Base-by-base conservation (phyloP, 345 rosid genomes). In the Melaleuca quinquenervia region DNA sequence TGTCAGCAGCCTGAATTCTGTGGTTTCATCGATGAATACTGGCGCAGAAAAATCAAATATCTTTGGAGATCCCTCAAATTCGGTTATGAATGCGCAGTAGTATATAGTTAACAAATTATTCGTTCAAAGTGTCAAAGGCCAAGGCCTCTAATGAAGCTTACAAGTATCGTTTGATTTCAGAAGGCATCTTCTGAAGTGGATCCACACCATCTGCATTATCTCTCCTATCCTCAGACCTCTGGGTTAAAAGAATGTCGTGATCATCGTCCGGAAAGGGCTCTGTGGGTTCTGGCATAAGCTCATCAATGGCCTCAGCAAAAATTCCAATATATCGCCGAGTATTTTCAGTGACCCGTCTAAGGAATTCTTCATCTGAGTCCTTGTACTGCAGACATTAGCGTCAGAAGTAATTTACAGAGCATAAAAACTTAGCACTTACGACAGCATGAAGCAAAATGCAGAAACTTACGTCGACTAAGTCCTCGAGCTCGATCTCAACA, bases 251-350 rank as follows among this genome's bases (percentile, higher is more conserved):
- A 83, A 97, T 93, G 88, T 94, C 96, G 76, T 93, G 98, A 83
- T 95, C 99, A 87, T 96, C 99, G 86, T 96, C 99, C 6, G 91
- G 95, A 89, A 96, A 92, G 1, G 96, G 93, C 91, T 96, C 99
- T 0, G 96, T 96, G 70, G 99, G 94, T 89, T 93, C 98, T 3
- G 99, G 99, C 90, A 97, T 87, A 58, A 95, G 84, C 87, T 95
- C 98, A 8, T 97, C 99, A 32, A 95, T 88, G 44, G 98, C 98
- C 86, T 93, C 82, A 13, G 96, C 91, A 56, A 97, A 96, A 78
- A 95, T 89, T 36, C 94, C 95, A 70, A 97, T 88, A 52, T 97
- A 97, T 26, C 99, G 90, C n/a, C 98, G 95, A 16, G 99, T 94
- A 87, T 97, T 97, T 88, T 94, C 98, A 54, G 95, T 96, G 85